Percentiles rank a stretch among this genome's conserved stretches.
Evolutionary conservation across 345 rosid genomes (phyloP).

Genomic region (Melaleuca alternifolia): DNA sequence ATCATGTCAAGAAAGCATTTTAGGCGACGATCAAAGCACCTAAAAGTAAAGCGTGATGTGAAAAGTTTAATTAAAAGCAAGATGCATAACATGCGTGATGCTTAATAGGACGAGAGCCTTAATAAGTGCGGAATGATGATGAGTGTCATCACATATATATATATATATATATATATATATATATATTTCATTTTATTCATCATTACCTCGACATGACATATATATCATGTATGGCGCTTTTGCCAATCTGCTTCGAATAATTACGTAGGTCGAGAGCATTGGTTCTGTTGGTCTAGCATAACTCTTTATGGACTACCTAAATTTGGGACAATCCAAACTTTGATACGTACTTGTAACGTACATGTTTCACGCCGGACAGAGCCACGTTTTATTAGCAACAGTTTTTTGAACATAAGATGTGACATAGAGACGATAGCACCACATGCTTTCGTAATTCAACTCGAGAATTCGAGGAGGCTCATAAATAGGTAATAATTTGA

Average conservation of each 20-base stretch:
- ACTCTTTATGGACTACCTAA: not conserved
- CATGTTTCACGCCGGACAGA: no score
- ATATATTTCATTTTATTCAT: no score
- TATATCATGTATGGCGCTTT: not conserved
- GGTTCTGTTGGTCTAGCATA: not conserved
- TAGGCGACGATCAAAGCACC: not conserved
- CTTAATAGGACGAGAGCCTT: not conserved
- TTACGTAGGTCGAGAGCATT: not conserved
- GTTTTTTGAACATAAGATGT: not conserved
- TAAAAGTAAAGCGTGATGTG: not conserved
- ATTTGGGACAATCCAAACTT: not conserved
- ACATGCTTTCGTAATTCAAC: not conserved
- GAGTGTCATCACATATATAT: not conserved
- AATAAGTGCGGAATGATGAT: fast-evolving
- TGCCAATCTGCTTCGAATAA: not conserved
- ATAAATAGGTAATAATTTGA: not conserved
- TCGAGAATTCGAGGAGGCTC: not conserved
- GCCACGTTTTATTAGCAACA: not conserved
- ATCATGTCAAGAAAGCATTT: not conserved
- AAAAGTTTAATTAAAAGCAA: not conserved
- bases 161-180: no score
- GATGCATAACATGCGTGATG: not conserved
- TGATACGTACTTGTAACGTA: not conserved
- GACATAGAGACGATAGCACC: not conserved
- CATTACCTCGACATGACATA: fast-evolving